Evolutionary conservation across 352 stramenopile species (phyloP).

Genomic region (Elongisporangium undulatum): DNA sequence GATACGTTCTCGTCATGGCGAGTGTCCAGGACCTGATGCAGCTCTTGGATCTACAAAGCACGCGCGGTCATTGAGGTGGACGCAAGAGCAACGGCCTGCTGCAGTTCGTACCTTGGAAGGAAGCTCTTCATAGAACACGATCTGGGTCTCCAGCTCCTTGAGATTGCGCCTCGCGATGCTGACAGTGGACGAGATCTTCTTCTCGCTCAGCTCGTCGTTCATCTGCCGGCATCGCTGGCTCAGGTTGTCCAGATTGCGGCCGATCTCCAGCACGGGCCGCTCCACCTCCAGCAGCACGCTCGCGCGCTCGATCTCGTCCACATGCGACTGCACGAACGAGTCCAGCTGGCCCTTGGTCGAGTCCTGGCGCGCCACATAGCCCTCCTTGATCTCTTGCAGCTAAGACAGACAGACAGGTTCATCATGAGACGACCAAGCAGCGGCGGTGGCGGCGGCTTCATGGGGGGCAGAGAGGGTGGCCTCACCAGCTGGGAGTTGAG

Average conservation of each 20-base stretch:
- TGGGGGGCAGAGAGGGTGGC: background rate
- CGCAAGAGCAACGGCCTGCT: no score
- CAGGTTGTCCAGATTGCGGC: conserved; percentile 50
- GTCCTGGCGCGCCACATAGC: conserved; percentile 72
- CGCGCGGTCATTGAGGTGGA: no score
- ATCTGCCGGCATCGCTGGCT: conserved; percentile 64
- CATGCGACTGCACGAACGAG: conserved; percentile 66
- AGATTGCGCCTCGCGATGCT: conserved; percentile 79
- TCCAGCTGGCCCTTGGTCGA: conserved; percentile 69
- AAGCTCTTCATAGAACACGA: conserved; percentile 81
- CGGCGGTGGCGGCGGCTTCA: background rate
- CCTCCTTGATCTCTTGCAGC: conserved; percentile 83
- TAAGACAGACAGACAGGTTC: conserved; percentile 9
- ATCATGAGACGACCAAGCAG: conserved; percentile 4
- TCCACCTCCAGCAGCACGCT: conserved; percentile 66
- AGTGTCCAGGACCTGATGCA: conserved; percentile 47
- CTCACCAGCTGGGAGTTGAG: conserved; percentile 76
- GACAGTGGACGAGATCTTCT: conserved; percentile 72
- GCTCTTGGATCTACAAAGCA: conserved; percentile 21
- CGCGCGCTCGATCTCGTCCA: conserved; percentile 83
- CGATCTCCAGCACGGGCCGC: conserved; percentile 57
- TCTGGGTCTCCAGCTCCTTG: conserved; percentile 75
- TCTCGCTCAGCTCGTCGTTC: conserved; percentile 81
- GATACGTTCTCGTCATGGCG: conserved; percentile 45
- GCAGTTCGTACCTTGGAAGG: conserved; percentile 33